A percentile compares a stretch with the other conserved stretches of the same genome.
These are phyloP conservation scores for Quercus bicolor DNA, from an alignment of 306 rosid species.

Conservation along the genomic window DNA sequence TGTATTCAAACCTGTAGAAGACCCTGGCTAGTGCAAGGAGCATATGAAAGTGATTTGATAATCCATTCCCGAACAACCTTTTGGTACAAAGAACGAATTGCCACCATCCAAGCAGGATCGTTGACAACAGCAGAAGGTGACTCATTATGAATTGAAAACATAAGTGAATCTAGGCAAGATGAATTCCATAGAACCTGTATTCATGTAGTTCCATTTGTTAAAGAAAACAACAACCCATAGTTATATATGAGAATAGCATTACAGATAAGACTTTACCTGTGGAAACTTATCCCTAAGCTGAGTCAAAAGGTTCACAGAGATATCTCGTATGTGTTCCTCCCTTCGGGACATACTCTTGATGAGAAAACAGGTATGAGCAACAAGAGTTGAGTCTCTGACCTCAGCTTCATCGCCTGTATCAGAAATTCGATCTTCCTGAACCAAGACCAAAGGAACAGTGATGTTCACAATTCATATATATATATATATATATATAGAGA, in stretches of 20 bases:
- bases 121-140: slow-evolving; percentile 67
- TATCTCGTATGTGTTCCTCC: slow-evolving; percentile 88
- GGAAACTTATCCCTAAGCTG: slow-evolving; percentile 93
- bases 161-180: slow-evolving; percentile 73
- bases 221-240: neutral
- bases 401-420: slow-evolving; percentile 88
- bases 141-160: slow-evolving; percentile 83
- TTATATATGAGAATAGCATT: slow-evolving; percentile 3
- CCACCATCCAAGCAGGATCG: slow-evolving; percentile 89
- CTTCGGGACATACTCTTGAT: slow-evolving; percentile 80
- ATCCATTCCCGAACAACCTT: slow-evolving; percentile 96
- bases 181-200: slow-evolving; percentile 96
- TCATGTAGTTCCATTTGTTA: slow-evolving; percentile 22
- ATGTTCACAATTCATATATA: slow-evolving; percentile 7
- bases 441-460: slow-evolving; percentile 33
- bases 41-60: slow-evolving; percentile 78
- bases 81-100: slow-evolving; percentile 82
- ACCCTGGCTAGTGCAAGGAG: slow-evolving; percentile 99
- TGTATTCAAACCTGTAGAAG: slow-evolving; percentile 80
- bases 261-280: slow-evolving; percentile 46
- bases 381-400: slow-evolving; percentile 69
- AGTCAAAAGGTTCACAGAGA: slow-evolving; percentile 74
- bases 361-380: slow-evolving; percentile 78
- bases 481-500: neutral
- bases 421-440: slow-evolving; percentile 87